A percentile compares a stretch with the other conserved stretches of the same genome.
Conservation (phyloP, 202 grass and related monocot genomes). For the Musa balbisiana region DNA sequence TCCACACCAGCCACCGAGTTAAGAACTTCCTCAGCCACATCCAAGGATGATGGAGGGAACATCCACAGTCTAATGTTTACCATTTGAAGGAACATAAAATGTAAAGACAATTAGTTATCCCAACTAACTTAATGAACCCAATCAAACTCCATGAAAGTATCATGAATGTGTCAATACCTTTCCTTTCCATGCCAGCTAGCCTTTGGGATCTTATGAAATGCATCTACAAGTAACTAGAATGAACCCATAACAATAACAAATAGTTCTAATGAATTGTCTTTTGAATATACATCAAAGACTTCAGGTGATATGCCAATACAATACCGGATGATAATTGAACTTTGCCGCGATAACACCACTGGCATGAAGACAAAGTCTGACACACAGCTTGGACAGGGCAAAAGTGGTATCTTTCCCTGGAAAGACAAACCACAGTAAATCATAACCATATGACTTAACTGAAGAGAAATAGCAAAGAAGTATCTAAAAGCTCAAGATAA, state of each 20-base stretch:
- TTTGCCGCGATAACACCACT: constrained; percentile 53
- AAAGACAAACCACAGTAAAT: constrained; percentile 20
- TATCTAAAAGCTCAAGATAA: background rate
- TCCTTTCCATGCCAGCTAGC: constrained; percentile 73
- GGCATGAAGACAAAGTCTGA: constrained; percentile 64
- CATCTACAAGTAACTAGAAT: constrained; percentile 64
- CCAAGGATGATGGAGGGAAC: constrained; percentile 66
- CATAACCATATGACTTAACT: background rate
- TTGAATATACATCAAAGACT: constrained; percentile 14
- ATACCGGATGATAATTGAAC: constrained; percentile 64
- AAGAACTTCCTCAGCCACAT: constrained; percentile 60
- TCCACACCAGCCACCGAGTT: constrained; percentile 36
- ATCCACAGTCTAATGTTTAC: constrained; percentile 57
- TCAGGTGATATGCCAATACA: background rate
- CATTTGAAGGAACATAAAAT: constrained; percentile 21
- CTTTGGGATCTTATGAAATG: constrained; percentile 67
- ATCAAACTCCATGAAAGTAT: constrained; percentile 11
- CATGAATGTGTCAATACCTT: constrained; percentile 40
- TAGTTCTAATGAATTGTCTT: constrained; percentile 5
- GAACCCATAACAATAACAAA: constrained; percentile 22
- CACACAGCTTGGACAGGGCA: constrained; percentile 27
- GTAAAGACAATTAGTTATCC: constrained; percentile 10
- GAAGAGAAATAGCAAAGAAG: constrained; percentile 1
- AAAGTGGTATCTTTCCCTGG: constrained; percentile 39
- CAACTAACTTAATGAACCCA: constrained; percentile 9